Base-by-base conservation (phyloP, 2,329 filamentous ascomycete genomes). In the Esteya vermicola region DNA sequence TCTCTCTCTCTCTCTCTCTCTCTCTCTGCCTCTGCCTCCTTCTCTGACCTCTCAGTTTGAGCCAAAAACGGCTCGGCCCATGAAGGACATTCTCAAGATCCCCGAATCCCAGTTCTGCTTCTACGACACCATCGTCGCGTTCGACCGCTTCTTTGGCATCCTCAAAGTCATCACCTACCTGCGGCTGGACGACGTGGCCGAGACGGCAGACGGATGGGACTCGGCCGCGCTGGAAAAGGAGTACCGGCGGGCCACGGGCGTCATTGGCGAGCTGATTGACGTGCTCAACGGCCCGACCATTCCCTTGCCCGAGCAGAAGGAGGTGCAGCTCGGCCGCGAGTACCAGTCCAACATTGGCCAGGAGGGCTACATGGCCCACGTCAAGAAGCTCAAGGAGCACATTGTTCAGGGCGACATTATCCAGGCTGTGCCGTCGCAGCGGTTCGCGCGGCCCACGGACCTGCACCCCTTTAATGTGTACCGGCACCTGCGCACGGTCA, bases 381-480 rank as follows among this genome's bases (percentile, higher is more conserved):
- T 98, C 41, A 79, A 73, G 20, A 68, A 63, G 35, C 69, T 98
- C 44, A 96, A 96, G 67, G 70, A 85, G 60, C 89, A 96, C 66
- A 96, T 98, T 51, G 72, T 76, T 51, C 72, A 75, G 46, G 91
- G 91, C 50, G 86, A 96, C 65, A 96, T 98, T 56, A 96, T 98
- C 62, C 91, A 98, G 59, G 85, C 86, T 1, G 91, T 98, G 14
- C 91, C 91, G 2, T 95, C 86, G 32, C 91, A 98, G 62, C 78
- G 91, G 39, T 84, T 96, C 55, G 80, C 88, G 8, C 75, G 89
- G 22, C 88, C 88, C 13, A 98, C 91, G 3, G 78, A 75, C 41
- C 68, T 98, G 33, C 91, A 98, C 59, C 89, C 91, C 0, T 98
- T 96, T 70, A 98, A 96, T 66, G 84, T 98, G 52, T 98, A 96